Evolutionary conservation across 371 early-diverging fungal species (phyloP), one percentile per base, ranked within the genome.

Genomic region (Funneliformis caledonium): DNA sequence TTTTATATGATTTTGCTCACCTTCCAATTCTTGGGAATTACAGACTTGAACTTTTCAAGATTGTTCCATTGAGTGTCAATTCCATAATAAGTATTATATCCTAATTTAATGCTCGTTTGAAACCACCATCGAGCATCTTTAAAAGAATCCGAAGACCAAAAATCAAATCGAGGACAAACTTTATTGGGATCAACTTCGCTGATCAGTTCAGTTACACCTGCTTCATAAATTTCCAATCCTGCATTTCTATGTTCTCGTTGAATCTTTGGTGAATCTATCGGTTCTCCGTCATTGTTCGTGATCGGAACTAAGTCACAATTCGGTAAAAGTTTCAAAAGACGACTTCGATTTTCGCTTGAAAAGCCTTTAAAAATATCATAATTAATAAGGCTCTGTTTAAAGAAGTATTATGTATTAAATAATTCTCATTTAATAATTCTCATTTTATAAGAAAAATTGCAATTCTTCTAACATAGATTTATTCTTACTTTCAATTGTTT

Each of bases 81-180:
- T 9, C 72, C 72, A 42, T 42, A n/a, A 33, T 50, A 52, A 48
- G 72, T 50, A 50, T 26, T 48, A 72, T 72, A 72, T 16, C 72
- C 72, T 16, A 33, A 72, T 72, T 50, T 52, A 72, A 72, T 26
- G 16, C 72, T 72, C 6, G 50, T 31, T 72, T 72, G 72, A 1
- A 47, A 72, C 72, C 72, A 72, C 72, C 72, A 72, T 31, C 72
- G 16, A 52, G 72, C 47, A 52, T 72, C 72, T 31, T 72, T 72
- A 19, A 72, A 47, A 31, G 48, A 47, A 48, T 72, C 72, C 8
- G 72, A 72, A 10, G 50, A 22, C 72, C 72, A 72, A 33, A 72
- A 72, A 72, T 72, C 72, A 50, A 72, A 72, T 14, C 72, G 72
- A 5, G 72, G 72, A 50, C 26, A 26, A n/a, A 72, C 72, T 33